Conservation (phyloP, 768 basidiomycete species). For the Suillus variegatus region DNA sequence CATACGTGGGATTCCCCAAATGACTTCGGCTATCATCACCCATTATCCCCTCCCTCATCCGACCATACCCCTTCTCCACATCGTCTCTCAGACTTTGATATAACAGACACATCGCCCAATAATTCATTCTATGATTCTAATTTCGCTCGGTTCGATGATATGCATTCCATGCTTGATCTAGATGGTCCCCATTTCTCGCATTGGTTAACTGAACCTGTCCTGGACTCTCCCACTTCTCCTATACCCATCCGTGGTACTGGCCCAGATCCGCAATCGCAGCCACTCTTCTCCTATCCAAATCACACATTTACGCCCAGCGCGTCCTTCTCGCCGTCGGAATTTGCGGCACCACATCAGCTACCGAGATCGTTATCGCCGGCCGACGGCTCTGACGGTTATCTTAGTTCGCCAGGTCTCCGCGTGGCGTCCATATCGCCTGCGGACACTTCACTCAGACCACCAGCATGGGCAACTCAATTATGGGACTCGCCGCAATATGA, state of each 20-base stretch:
- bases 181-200: conserved; percentile 46
- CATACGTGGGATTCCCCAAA: conserved; percentile 29
- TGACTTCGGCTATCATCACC: conserved; percentile 38
- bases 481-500: conserved; percentile 56
- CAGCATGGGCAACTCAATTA: conserved; percentile 67
- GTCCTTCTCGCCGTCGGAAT: conserved; percentile 61
- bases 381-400: conserved; percentile 50
- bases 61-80: conserved; percentile 41
- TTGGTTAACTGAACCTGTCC: conserved; percentile 68
- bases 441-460: conserved; percentile 59
- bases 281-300: conserved; percentile 52
- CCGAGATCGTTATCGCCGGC: conserved; percentile 64
- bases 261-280: conserved; percentile 41
- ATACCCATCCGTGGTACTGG: conserved; percentile 60
- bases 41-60: conserved; percentile 42
- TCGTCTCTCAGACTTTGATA: conserved; percentile 42
- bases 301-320: conserved; percentile 49
- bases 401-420: conserved; percentile 42
- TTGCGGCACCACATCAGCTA: conserved; percentile 61
- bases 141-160: conserved; percentile 33
- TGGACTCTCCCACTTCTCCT: conserved; percentile 52
- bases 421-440: conserved; percentile 61
- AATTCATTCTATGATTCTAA: conserved; percentile 38
- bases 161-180: conserved; percentile 39
- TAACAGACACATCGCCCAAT: conserved; percentile 40